Evolutionary conservation across 2,329 filamentous ascomycete species (phyloP), one percentile per base, ranked within the genome.

Genomic region (Trichoderma afroharzianum): DNA sequence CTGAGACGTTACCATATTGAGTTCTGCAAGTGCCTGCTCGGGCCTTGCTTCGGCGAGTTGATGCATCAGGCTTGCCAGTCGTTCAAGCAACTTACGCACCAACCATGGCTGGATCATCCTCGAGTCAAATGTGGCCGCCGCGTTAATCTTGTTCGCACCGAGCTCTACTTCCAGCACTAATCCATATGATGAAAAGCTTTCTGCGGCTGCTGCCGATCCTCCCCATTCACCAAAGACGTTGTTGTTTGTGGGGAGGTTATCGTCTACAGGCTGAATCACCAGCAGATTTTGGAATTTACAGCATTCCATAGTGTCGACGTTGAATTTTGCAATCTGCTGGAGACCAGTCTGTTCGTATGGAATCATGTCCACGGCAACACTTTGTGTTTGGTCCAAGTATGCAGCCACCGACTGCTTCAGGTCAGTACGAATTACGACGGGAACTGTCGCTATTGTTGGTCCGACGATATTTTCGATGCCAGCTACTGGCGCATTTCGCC

Each of bases 401-500:
- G 33, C 33, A 36, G 33, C 33, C 33, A 36, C 33, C 14, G 33
- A 36, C 33, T 36, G 33, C 33, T 36, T 24, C 57, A 24, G 32
- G 21, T 62, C 36, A 14, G 32, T 47, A 15, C 15, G 24, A 12
- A 69, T 8, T 11, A 14, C n/a, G 14, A 69, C 36, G 7, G 67
- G 67, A 14, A 69, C 57, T 18, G 67, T 69, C 11, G 67, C 67
- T 62, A 69, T 69, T 9, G 67, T 69, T 28, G 67, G 67, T 18
- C 55, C 67, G 3, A 43, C 36, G 14, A 69, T 62, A n/a, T 62
- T 21, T 32, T 69, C 55, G 24, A 69, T 69, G 12, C 57, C 67
- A 26, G 24, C 8, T 14, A 69, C 33, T 6, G 67, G 67, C 8
- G 67, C 67, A 50, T 47, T 61, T 9, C 67, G 55, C 3, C 67